A percentile compares a stretch with the other conserved stretches of the same genome.
phyloP scores from a whole-genome alignment of 2,329 filamentous ascomycete species.

The Sordariomycetes sp. region DNA sequence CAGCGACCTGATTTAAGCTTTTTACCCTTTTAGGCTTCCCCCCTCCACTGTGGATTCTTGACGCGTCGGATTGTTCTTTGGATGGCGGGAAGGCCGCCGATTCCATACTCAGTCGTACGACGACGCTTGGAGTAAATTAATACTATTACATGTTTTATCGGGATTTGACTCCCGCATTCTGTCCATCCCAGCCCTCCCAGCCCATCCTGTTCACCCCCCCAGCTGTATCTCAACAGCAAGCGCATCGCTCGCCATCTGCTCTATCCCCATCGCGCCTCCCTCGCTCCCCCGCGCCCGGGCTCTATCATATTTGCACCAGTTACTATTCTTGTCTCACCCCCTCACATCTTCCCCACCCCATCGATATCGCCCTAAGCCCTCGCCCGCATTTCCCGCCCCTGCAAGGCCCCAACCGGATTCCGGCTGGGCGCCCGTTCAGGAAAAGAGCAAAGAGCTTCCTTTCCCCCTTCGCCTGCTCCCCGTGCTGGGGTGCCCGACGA shows the following conservation, averaged over 20 bases:
- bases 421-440: background rate
- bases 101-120: background rate
- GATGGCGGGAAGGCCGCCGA: background rate
- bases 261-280: background rate
- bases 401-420: background rate
- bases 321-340: background rate
- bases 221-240: background rate
- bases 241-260: background rate
- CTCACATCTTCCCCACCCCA: background rate
- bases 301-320: background rate
- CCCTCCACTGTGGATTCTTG: background rate
- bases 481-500: background rate
- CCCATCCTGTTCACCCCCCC: background rate
- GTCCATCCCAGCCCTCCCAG: background rate
- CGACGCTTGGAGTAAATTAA: background rate
- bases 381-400: background rate
- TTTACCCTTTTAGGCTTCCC: background rate
- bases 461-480: background rate
- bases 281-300: background rate
- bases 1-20: background rate
- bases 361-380: background rate
- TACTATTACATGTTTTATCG: background rate
- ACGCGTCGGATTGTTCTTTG: background rate
- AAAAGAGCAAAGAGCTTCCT: background rate
- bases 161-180: background rate